phyloP scores from a whole-genome alignment of 768 basidiomycete genomes.

The Russula earlei region DNA sequence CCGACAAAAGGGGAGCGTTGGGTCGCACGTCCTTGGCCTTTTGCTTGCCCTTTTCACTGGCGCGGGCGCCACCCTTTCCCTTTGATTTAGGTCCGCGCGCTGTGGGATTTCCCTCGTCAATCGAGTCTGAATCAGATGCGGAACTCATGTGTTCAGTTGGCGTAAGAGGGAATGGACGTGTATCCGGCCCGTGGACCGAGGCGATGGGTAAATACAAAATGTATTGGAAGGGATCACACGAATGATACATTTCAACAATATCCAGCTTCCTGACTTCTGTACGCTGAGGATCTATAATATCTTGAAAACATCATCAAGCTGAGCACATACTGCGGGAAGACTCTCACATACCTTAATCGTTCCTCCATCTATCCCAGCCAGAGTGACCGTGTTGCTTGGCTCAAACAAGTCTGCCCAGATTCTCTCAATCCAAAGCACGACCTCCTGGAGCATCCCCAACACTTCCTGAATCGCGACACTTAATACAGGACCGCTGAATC shows the following conservation, averaged over 20 bases:
- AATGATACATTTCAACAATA: no score
- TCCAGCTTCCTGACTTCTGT: no score
- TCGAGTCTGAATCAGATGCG: slow-evolving; percentile 15
- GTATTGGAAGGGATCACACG: no score
- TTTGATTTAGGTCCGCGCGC: slow-evolving; percentile 9
- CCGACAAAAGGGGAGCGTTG: background rate
- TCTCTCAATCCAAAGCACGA: slow-evolving; percentile 45
- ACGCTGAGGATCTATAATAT: no score
- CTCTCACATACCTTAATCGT: background rate
- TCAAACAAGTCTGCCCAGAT: slow-evolving; percentile 43
- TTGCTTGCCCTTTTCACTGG: slow-evolving; percentile 14
- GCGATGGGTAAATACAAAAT: no score
- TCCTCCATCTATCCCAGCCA: background rate
- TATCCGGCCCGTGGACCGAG: no score
- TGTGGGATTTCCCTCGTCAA: slow-evolving; percentile 13
- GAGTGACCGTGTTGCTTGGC: background rate
- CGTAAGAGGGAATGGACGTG: no score
- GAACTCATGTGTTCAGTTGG: slow-evolving; percentile 1
- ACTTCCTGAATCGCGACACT: slow-evolving; percentile 34
- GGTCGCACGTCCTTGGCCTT: slow-evolving; percentile 19
- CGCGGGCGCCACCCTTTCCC: background rate
- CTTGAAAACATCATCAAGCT: no score
- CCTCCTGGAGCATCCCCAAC: slow-evolving; percentile 31
- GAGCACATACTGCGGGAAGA: no score
- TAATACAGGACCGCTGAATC: slow-evolving; percentile 59